Base-by-base conservation (phyloP, 495 filamentous ascomycete species). In the Hypoxylon crocopeplum region DNA sequence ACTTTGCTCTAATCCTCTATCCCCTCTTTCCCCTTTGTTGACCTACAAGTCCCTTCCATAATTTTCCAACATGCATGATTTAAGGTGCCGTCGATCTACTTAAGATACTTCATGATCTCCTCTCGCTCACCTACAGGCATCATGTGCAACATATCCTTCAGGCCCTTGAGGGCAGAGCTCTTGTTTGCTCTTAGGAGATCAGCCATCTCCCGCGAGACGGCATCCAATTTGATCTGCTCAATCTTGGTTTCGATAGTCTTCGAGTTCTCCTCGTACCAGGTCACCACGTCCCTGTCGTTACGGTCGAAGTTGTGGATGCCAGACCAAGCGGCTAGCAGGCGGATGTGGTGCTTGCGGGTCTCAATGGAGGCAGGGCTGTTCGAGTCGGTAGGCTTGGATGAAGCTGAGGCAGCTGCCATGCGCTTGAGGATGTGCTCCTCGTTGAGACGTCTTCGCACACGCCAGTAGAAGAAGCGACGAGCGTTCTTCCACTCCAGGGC, bases 391-490 rank as follows among this genome's bases (percentile, higher is more conserved):
- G 64, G 40, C 48, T 57, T 69, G 29, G 53, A 49, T 32, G 34
- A 69, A 25, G 69, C 65, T 13, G 75, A 67, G 6, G 87, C 84
- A 19, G 79, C 66, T 17, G 84, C 76, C 84, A 98, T 90, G 72
- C 89, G 88, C 77, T 91, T 93, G 72, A 98, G 81, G 70, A 98
- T 90, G 69, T 90, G 88, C 75, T 98, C 93, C 77, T 98, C 94
- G 76, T 95, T 97, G 66, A 98, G 81, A 77, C 95, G 85, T 72
- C 94, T 90, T 73, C 94, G 93, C 48, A 96, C 88, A 81, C 94
- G 93, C 94, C 94, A 98, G 87, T 97, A 98, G 86, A 98, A 98
- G 90, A 97, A 98, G 69, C 95, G 91, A 60, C 94, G 87, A 39
- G 93, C 88, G 57, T 97, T 86, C 71, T 85, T 82, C 95, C 93